Evolutionary conservation across 768 basidiomycete species (phyloP), one percentile per base, ranked within the genome.

Genomic region (Terana coerulea): DNA sequence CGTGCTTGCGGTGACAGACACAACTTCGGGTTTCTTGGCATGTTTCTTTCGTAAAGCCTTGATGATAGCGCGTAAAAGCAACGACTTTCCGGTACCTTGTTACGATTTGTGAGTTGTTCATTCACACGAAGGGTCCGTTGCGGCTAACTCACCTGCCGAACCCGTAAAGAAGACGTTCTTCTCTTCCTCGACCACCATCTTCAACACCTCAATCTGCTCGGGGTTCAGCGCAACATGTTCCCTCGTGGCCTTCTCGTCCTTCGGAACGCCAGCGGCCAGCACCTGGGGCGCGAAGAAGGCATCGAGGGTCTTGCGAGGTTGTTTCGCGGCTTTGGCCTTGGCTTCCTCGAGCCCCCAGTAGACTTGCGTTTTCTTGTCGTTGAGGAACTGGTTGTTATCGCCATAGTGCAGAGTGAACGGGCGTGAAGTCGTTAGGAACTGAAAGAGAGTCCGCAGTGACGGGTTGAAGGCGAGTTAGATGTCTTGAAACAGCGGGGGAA

Each of bases 11-110:
- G 80, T 82, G 31, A 84, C 73, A 24, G 78, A 79, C 26, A 83
- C 71, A 3, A 68, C 68, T 46, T 76, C 75, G 0, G 67, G 67
- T 15, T 67, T 67, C 51, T 68, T 73, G 17, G 68, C 62, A 55
- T 74, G 72, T 58, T 79, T 80, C 58, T 69, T 70, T 30, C 73
- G 70, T 15, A 85, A 69, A 0, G 74, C 69, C 0, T 67, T 57
- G 58, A 86, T 84, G 56, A 85, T 81, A 22, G 78, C 77, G 2
- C 78, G 70, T 24, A 85, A 66, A 0, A 84, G 68, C 17, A 84
- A 68, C 0, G 83, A 84, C 60, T 86, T 85, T 15, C 83, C 83
- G 3, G 83, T 84, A 17, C 83, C 83, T 84, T n/a, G n/a, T n/a
- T n/a, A n/a, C n/a, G n/a, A n/a, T n/a, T n/a, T n/a, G n/a, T n/a